These are phyloP conservation scores for Pseudogymnoascus sp. DNA, from an alignment of 2,329 filamentous ascomycete species.

Conservation along the genomic window DNA sequence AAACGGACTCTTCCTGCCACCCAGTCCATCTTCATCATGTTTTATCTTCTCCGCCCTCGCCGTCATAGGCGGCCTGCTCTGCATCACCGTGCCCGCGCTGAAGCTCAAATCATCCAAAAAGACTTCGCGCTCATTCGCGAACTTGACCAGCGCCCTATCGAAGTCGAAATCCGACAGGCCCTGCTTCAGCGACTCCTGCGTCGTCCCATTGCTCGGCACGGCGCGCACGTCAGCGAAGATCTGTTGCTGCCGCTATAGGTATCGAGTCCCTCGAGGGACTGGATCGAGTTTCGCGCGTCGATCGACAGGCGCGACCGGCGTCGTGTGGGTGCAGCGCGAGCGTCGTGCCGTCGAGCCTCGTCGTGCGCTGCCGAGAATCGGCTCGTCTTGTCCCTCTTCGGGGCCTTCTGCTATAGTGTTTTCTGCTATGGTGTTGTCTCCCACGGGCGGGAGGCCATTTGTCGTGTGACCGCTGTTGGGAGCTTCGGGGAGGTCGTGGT, in stretches of 20 bases:
- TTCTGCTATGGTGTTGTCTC: constrained; percentile 55
- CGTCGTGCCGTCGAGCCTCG: constrained; percentile 40
- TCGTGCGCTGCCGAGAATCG: constrained; percentile 17
- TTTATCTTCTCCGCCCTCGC: constrained; percentile 77
- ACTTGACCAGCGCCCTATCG: constrained; percentile 86
- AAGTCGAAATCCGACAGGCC: constrained; percentile 72
- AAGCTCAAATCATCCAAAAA: constrained; percentile 91
- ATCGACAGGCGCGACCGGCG: constrained; percentile 49
- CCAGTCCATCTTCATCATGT: constrained; percentile 56
- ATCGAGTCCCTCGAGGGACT: constrained; percentile 52
- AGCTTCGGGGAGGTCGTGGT: constrained; percentile 41
- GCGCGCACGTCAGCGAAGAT: constrained; percentile 60
- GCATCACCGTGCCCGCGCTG: constrained; percentile 68
- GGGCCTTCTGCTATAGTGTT: constrained; percentile 54
- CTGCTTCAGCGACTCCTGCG: constrained; percentile 14
- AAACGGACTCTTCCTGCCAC: constrained; percentile 38
- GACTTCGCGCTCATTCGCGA: constrained; percentile 87
- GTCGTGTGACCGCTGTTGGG: constrained; percentile 27
- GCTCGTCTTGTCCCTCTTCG: constrained; percentile 31
- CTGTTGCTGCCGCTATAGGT: constrained; percentile 51
- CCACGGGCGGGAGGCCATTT: constrained; percentile 24
- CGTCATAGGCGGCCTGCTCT: constrained; percentile 63
- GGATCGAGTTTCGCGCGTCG: constrained; percentile 46
- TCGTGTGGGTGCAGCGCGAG: constrained; percentile 53
- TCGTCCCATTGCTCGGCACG: constrained; percentile 22